Evolutionary conservation across 257 asterid species (phyloP).

Genomic region (Solanum acaule): DNA sequence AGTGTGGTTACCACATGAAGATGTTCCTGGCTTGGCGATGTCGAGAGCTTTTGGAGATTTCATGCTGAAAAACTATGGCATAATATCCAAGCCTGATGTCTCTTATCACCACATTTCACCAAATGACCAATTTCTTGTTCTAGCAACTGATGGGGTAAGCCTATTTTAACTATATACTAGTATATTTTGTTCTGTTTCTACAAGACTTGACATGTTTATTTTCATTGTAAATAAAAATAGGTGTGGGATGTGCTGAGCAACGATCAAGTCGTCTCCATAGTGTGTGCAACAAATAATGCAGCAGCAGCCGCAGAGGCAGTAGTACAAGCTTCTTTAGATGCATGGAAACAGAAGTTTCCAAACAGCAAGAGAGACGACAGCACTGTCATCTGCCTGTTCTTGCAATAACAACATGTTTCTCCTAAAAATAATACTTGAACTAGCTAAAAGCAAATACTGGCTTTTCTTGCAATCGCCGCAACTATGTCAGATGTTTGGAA

Average conservation of each 20-base stretch:
- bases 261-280: conserved; percentile 41
- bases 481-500: not conserved
- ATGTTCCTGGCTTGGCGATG: conserved; percentile 89
- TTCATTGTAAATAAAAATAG: conserved; percentile 11
- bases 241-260: conserved; percentile 90
- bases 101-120: conserved; percentile 39
- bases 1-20: conserved; percentile 74
- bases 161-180: not conserved
- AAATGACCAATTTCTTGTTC: conserved; percentile 54
- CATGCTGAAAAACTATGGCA: conserved; percentile 51
- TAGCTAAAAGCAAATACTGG: not conserved
- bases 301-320: conserved; percentile 64
- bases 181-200: not conserved
- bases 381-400: conserved; percentile 59
- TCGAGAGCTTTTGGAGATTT: conserved; percentile 85
- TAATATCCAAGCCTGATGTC: conserved; percentile 60
- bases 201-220: not conserved
- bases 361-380: conserved; percentile 67
- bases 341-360: conserved; percentile 61
- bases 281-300: conserved; percentile 29
- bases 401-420: conserved; percentile 4
- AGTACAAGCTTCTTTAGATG: conserved; percentile 48
- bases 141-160: conserved; percentile 77
- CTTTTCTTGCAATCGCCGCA: not conserved
- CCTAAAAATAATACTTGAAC: not conserved